These are phyloP conservation scores for Stachybotrys elegans DNA, from an alignment of 2,329 filamentous ascomycete species.

Conservation along the genomic window DNA sequence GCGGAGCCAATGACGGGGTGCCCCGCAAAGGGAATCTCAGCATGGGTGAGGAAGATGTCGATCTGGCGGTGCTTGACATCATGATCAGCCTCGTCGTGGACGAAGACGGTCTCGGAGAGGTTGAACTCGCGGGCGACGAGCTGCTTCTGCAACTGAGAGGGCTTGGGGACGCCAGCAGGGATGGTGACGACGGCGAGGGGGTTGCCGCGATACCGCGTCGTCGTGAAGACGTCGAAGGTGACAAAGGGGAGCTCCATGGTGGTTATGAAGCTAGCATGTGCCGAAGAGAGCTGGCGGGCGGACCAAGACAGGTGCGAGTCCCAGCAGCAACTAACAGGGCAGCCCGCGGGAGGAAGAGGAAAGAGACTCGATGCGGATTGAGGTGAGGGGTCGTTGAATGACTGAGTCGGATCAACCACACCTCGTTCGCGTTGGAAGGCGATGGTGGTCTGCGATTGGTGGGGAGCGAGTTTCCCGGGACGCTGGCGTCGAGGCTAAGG, in stretches of 20 bases:
- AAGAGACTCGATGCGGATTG: too few species aligned
- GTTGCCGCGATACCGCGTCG: slow-evolving; percentile 48
- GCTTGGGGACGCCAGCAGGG: slow-evolving; percentile 28
- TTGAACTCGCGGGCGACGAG: slow-evolving; percentile 58
- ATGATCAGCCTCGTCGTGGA: slow-evolving; percentile 40
- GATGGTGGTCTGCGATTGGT: too few species aligned
- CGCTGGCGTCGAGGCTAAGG: too few species aligned
- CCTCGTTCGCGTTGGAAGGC: too few species aligned
- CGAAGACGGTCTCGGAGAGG: slow-evolving; percentile 59
- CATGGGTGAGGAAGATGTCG: slow-evolving; percentile 53
- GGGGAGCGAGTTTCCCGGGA: too few species aligned
- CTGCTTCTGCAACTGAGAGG: slow-evolving; percentile 51
- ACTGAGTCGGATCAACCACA: too few species aligned
- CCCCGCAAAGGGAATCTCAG: slow-evolving; percentile 57
- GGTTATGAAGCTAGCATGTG: neutral
- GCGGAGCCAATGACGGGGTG: slow-evolving; percentile 57
- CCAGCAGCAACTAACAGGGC: too few species aligned
- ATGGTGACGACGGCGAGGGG: slow-evolving; percentile 56
- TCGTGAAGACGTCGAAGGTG: slow-evolving; percentile 56
- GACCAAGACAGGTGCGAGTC: too few species aligned
- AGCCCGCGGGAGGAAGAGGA: too few species aligned
- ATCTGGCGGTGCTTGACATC: slow-evolving; percentile 33
- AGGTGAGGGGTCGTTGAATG: too few species aligned
- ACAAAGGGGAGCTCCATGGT: slow-evolving; percentile 40
- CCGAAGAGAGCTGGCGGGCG: neutral